These are phyloP conservation scores for Hypoxylon sp. DNA, from an alignment of 2,329 filamentous ascomycete genomes.

Conservation along the genomic window DNA sequence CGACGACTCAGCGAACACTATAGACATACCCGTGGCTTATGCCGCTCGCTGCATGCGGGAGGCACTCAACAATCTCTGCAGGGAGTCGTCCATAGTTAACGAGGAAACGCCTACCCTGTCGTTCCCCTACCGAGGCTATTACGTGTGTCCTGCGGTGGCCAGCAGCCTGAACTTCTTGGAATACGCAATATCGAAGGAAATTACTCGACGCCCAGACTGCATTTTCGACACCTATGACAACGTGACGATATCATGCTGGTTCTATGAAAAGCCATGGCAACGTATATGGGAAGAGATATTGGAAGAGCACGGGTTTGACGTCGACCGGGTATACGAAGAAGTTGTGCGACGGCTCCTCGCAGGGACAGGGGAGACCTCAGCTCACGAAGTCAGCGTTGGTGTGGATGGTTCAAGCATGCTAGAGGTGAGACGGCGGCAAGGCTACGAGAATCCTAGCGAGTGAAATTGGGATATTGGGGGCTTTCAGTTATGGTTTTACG, in stretches of 20 bases:
- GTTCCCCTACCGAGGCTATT: constrained; percentile 15
- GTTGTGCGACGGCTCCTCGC: constrained; percentile 32
- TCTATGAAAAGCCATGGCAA: not conserved
- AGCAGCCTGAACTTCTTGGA: constrained; percentile 10
- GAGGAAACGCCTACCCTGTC: not conserved
- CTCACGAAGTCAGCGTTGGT: constrained; percentile 38
- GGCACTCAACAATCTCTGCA: too few species aligned
- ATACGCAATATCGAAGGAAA: constrained; percentile 33
- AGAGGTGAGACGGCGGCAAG: constrained; percentile 28
- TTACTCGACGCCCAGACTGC: constrained; percentile 27
- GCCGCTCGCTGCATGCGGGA: not conserved
- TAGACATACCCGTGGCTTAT: constrained; percentile 8
- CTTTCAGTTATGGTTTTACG: not conserved
- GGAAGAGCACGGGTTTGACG: constrained; percentile 38
- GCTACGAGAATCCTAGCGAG: constrained; percentile 26
- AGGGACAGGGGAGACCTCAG: constrained; percentile 37
- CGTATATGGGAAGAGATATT: constrained; percentile 39
- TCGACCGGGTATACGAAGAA: constrained; percentile 39
- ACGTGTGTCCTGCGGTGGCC: not conserved
- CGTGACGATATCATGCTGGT: not conserved
- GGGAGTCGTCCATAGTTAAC: not conserved
- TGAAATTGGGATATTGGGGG: not conserved
- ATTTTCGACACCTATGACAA: constrained; percentile 26
- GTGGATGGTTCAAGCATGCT: constrained; percentile 20
- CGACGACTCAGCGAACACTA: not conserved